Evolutionary conservation across 164 flowering plant species (phyloP), one percentile per base, ranked within the genome.

Genomic region (Cinnamomum micranthum): DNA sequence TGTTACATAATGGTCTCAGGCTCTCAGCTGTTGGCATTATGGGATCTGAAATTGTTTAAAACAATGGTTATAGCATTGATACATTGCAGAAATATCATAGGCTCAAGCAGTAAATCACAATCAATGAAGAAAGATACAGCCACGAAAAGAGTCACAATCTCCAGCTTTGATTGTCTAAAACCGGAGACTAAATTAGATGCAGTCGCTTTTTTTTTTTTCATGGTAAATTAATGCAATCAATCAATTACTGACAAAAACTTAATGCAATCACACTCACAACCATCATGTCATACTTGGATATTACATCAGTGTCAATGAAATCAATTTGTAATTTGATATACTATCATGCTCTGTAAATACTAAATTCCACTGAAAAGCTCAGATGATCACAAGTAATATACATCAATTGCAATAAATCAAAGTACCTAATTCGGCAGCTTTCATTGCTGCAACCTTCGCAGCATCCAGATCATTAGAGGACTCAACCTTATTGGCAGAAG

Each of bases 401-500:
- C 59, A 13, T 3, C 59, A 52, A 52, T 52, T 52, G 19, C 17
- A 52, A 52, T 52, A 17, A 3, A 13, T 13, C 14, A 0, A 52
- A 52, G 15, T 83, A 91, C 98, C 98, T 84, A 91, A 79, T 80
- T 92, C 97, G 72, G 98, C 98, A 82, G 98, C 98, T 85, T 85
- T 92, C 89, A 92, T 85, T 25, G 97, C 99, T 59, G 97, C 98
- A 82, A 92, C 85, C 83, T 91, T 95, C 35, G 97, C 99, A 79
- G 97, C 97, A 90, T 87, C 82, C 28, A 90, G 35, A 84, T 89
- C 89, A 77, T 73, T 77, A 70, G 85, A 65, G 73, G 71, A 70
- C 47, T 82, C 91, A 76, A 84, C 73, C 19, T 74, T 80, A 77
- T 76, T 83, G 35, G 80, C 78, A 74, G 59, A 14, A 13, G 59